Base-by-base conservation (phyloP, 805 yeast species). In the Pichia scutulata region DNA sequence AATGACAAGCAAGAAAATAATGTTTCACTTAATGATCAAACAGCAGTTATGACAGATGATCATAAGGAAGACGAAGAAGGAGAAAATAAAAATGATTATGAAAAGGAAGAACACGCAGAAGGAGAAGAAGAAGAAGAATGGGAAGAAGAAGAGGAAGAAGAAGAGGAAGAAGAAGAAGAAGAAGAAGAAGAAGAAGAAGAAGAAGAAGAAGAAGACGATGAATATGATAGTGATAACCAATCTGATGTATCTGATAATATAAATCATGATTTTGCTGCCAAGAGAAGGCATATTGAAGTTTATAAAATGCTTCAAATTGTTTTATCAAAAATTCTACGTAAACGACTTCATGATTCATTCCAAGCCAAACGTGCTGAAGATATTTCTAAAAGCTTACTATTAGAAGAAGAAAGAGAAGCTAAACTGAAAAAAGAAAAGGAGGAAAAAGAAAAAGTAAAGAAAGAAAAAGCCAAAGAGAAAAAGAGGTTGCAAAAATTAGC, bases 291-390 rank as follows among this genome's bases (percentile, higher is more conserved):
- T 60, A 83, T 80, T 59, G 95, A 89, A 66, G 84, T 92, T 13
- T 84, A 90, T 39, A 80, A 85, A 24, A 76, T 88, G 73, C 76
- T 90, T 54, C 89, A 87, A 59, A 74, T 86, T 48, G 85, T 89
- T 50, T 86, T 90, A 1, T 84, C 93, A 5, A 80, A 87, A 48
- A 73, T 88, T 62, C 76, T 90, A 57, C 87, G 86, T 60, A 82
- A 80, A 56, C 76, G 89, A 43, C 77, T 90, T 30, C 72, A 86
- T 60, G 79, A 76, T 28, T 87, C 95, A 0, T 89, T 83, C 61
- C 85, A 86, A 54, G 90, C 84, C 58, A 84, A 81, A 55, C 78
- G 85, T 44, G 90, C 96, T 13, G 88, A 84, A 52, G 93, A 86
- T 58, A 74, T 83, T 51, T 76, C 84, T 12, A 70, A 74, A 51